Evolutionary conservation across 768 basidiomycete genomes (phyloP), one percentile per base, ranked within the genome.

Genomic region (Tephrocybe sp.): DNA sequence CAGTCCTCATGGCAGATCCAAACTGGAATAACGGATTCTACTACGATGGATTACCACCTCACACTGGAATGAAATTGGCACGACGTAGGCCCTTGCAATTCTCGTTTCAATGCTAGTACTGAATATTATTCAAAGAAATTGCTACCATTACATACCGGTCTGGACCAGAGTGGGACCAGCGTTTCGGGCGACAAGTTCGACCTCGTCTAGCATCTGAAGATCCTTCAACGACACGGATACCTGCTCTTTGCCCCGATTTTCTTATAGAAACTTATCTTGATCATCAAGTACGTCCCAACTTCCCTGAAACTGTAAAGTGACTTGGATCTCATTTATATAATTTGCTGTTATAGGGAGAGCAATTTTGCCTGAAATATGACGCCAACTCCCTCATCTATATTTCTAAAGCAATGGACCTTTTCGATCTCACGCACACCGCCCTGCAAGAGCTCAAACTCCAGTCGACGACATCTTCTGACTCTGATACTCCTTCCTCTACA

Each of bases 11-110:
- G 97, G 90, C 96, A 1, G 97, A 99, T 69, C 96, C 96, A 0
- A 98, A 98, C 56, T 99, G 97, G 97, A 99, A 98, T 54, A 86
- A 93, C 32, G 97, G 97, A 4, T 98, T 96, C 68, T 99, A 99
- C 66, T 99, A 99, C 65, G 92, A 96, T 52, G 77, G 79, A 7
- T 65, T 95, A n/a, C 97, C 97, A 1, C 97, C 97, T 0, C 97
- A 99, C 65, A 90, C 85, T 1, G 97, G 97, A 23, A 98, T 99
- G 94, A 99, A 99, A 66, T 81, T 99, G 16, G 97, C 97, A 22
- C 82, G 97, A 58, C 97, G 95, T 97, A 62, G 45, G 70, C 60
- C 40, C 22, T 13, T 26, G 41, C 48, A 5, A 26, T 12, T 38
- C 23, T 19, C 26, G 32, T 33, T 14, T 26, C 40, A 43, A 49